These are phyloP conservation scores for Cruciata laevipes DNA, from an alignment of 257 asterid genomes.

Conservation along the genomic window DNA sequence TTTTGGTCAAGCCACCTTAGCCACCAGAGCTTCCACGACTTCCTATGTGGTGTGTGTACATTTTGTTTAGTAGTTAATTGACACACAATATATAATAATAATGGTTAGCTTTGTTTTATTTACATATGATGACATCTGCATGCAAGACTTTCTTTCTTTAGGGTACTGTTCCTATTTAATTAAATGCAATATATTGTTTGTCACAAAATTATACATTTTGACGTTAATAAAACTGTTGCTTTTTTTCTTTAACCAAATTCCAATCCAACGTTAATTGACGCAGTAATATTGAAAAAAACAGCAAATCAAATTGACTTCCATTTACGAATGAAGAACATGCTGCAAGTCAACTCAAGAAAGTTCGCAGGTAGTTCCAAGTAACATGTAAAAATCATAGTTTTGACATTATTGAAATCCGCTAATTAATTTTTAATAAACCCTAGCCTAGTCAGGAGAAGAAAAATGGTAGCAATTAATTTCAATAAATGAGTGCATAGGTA, in stretches of 20 bases:
- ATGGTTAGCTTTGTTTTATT: too few relatives aligned
- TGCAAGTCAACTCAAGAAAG: constrained; percentile 2
- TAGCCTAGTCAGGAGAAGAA: not conserved
- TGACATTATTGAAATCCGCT: not conserved
- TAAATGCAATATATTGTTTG: too few relatives aligned
- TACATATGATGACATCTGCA: too few relatives aligned
- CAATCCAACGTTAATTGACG: not conserved
- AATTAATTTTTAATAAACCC: not conserved
- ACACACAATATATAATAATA: too few relatives aligned
- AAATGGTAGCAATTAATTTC: not conserved
- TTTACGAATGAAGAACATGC: not conserved
- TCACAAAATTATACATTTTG: too few relatives aligned
- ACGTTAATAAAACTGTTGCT: too few relatives aligned
- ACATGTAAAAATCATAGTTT: not conserved
- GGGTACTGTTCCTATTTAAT: too few relatives aligned
- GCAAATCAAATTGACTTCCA: constrained; percentile 1
- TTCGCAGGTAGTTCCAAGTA: not conserved
- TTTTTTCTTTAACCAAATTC: not conserved
- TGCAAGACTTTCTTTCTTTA: too few relatives aligned
- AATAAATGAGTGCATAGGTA: not conserved
- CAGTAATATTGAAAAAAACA: not conserved
- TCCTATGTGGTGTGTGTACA: not conserved
- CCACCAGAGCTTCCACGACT: not conserved
- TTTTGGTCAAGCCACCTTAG: not conserved
- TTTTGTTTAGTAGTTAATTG: too few relatives aligned